Percentiles rank a stretch among this genome's conserved stretches.
These are phyloP conservation scores for Ceratocystis alfenasii DNA, from an alignment of 2,329 filamentous ascomycete species.

Conservation along the genomic window DNA sequence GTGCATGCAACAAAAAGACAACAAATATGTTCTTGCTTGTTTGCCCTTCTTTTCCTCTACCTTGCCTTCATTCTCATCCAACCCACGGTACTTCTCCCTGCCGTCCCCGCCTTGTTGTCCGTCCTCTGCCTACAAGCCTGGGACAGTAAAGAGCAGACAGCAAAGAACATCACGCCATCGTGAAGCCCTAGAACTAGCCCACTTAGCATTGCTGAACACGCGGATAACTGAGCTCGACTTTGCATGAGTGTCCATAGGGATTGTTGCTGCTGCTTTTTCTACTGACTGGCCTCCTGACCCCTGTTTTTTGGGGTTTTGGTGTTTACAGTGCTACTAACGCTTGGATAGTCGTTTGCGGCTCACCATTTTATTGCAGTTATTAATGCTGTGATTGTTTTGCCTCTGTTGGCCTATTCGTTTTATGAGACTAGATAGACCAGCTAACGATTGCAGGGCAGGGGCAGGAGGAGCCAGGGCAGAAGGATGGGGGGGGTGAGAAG, in stretches of 20 bases:
- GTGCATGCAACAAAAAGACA: conserved; percentile 1
- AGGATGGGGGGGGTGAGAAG: not conserved
- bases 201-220: not conserved
- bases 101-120: not conserved
- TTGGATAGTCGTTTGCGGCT: too few species aligned
- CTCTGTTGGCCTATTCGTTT: not conserved
- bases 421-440: not conserved
- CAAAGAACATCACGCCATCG: not conserved
- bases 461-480: not conserved
- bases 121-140: not conserved
- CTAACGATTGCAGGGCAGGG: not conserved
- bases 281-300: too few species aligned
- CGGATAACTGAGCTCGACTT: not conserved
- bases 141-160: not conserved
- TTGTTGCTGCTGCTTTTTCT: not conserved
- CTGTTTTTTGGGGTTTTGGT: not conserved
- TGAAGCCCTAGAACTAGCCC: not conserved
- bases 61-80: not conserved
- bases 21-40: not conserved
- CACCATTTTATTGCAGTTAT: not conserved
- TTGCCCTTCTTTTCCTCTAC: not conserved
- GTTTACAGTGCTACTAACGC: too few species aligned
- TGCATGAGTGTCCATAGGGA: not conserved
- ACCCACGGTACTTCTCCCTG: not conserved
- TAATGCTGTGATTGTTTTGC: not conserved